A percentile compares a stretch with the other conserved stretches of the same genome.
Evolutionary conservation across 108 stramenopile genomes (phyloP).

Genomic region (Phaeodactylum tricornutum): DNA sequence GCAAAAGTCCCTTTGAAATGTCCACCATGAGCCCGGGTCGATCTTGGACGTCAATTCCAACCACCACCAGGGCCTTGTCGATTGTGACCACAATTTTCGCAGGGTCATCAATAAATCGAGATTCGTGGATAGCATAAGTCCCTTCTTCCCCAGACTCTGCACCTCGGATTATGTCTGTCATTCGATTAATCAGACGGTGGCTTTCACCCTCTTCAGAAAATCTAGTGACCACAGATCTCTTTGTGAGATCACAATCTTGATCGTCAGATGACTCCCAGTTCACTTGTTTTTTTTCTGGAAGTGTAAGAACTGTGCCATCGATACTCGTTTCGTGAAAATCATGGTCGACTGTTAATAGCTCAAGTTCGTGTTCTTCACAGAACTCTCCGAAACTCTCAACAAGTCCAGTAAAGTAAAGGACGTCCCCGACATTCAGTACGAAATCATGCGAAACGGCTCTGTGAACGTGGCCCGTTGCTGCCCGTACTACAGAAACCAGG

Average conservation of each 20-base stretch:
- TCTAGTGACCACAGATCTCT: too few species aligned
- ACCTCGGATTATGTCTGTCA: conserved; percentile 59
- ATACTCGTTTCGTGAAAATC: too few species aligned
- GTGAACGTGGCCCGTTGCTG: conserved; percentile 70
- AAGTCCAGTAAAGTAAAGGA: conserved; percentile 82
- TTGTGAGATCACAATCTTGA: too few species aligned
- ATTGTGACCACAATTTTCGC: conserved; percentile 45
- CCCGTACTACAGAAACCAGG: conserved; percentile 72
- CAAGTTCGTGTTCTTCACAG: conserved; percentile 74
- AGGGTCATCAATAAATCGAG: too few species aligned
- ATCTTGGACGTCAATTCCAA: conserved; percentile 42
- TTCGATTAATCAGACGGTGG: conserved; percentile 43
- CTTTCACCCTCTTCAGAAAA: too few species aligned
- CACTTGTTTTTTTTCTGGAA: too few species aligned
- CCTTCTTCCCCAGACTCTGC: too few species aligned
- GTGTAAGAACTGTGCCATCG: too few species aligned
- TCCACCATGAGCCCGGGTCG: conserved; percentile 55
- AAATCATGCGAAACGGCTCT: conserved; percentile 84
- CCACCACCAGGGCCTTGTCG: conserved; percentile 45
- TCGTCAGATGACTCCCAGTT: too few species aligned
- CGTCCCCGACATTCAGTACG: conserved; percentile 73
- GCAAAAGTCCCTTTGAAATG: conserved; percentile 54
- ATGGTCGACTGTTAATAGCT: conserved; percentile 76
- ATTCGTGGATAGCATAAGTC: too few species aligned
- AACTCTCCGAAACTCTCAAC: conserved; percentile 75